Base-by-base conservation (phyloP, 345 rosid genomes). In the Euclidium syriacum region DNA sequence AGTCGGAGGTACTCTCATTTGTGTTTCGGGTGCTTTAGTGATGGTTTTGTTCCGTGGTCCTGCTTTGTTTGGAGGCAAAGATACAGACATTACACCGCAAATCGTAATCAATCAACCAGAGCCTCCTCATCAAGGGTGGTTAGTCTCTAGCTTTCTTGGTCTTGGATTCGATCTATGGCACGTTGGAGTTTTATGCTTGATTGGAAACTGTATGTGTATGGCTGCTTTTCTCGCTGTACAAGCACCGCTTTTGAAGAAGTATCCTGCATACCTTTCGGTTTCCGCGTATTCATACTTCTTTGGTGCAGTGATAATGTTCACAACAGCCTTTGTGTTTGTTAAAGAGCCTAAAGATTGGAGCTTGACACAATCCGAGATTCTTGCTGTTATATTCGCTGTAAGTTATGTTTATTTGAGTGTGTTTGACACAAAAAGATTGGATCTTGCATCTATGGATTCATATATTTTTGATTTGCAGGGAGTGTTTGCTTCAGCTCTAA, bases 131-230 rank as follows among this genome's bases (percentile, higher is more conserved):
- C 26, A 65, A 15, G 86, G 85, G 60, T 89, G 90, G 98, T 64
- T 89, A 46, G 60, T 85, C 67, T 77, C 88, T 64, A 74, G 73
- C 65, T 79, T 88, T 67, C 52, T 81, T 18, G 78, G 74, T 35
- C 34, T 82, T 63, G 91, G 94, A 32, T 70, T 92, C 15, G 95
- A 87, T 30, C 73, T 67, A 41, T 85, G 95, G 95, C 90, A 92
- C 72, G 65, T 92, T 35, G 98, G 98, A 54, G 94, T 89, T 70
- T 65, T 92, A 53, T 92, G 98, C 75, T 77, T 92, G 68, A 73
- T 92, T 19, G 98, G 98, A 32, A 92, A 92, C 77, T 92, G 98
- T 65, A 77, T 89, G 58, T 92, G 97, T 79, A 89, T 89, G 97
- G 97, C 98, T 57, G 84, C 88, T 53, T 92, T 89, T 67, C 67